phyloP scores from a whole-genome alignment of 805 yeast genomes.

The Teunomyces lycoperdinae region DNA sequence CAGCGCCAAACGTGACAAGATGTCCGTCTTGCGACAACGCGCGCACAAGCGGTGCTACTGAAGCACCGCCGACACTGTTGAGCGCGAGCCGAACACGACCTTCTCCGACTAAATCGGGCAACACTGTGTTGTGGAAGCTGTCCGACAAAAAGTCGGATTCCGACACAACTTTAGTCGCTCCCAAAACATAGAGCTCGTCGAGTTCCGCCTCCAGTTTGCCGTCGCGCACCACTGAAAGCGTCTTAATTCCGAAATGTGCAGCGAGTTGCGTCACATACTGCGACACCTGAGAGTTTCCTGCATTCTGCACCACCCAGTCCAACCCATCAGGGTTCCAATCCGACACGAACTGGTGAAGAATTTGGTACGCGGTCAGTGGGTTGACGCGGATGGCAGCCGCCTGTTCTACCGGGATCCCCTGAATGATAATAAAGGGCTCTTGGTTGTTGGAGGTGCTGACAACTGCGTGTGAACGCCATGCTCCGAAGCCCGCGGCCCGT shows the following conservation, averaged over 20 bases:
- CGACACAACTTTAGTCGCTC: slow-evolving; percentile 31
- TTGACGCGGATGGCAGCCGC: slow-evolving; percentile 21
- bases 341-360: slow-evolving; percentile 16
- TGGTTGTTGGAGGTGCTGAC: slow-evolving; percentile 8
- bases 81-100: slow-evolving; percentile 29
- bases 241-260: slow-evolving; percentile 19
- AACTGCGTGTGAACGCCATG: slow-evolving; percentile 24
- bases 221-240: slow-evolving; percentile 27
- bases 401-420: slow-evolving; percentile 11
- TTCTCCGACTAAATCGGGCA: slow-evolving; percentile 15
- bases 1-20: slow-evolving; percentile 29
- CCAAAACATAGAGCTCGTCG: slow-evolving; percentile 21
- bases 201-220: slow-evolving; percentile 21
- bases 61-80: slow-evolving; percentile 29
- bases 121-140: slow-evolving; percentile 12
- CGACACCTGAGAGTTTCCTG: slow-evolving; percentile 34
- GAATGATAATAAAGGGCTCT: slow-evolving; percentile 4
- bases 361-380: slow-evolving; percentile 20
- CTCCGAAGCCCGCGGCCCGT: slow-evolving; percentile 17
- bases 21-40: slow-evolving; percentile 25
- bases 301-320: slow-evolving; percentile 34
- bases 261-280: slow-evolving; percentile 31
- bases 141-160: slow-evolving; percentile 23
- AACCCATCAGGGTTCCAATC: slow-evolving; percentile 17
- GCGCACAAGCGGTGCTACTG: slow-evolving; percentile 18